These are phyloP conservation scores for Trematosphaeria pertusa DNA, from an alignment of 2,329 filamentous ascomycete species.

Conservation along the genomic window DNA sequence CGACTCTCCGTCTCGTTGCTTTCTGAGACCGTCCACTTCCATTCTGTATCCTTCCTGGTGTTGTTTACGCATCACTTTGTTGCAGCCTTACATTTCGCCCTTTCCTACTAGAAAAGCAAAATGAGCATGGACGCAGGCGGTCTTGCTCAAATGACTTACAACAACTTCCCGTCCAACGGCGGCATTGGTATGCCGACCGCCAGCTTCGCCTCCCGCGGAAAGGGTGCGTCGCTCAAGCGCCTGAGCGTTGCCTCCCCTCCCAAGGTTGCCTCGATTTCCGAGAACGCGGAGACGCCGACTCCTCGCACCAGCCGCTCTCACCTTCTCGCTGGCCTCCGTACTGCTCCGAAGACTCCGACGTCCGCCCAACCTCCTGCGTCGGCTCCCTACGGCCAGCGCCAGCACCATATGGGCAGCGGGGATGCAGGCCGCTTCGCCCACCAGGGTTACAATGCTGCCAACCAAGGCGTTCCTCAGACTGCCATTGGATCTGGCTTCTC, in stretches of 20 bases:
- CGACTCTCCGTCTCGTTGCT: slow-evolving; percentile 21
- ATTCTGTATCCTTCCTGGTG: slow-evolving; percentile 42
- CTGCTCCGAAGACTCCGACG: slow-evolving; percentile 85
- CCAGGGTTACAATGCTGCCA: slow-evolving; percentile 46
- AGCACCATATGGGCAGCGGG: slow-evolving; percentile 54
- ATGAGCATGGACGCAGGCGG: slow-evolving; percentile 90
- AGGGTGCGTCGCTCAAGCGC: slow-evolving; percentile 88
- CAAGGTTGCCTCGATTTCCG: slow-evolving; percentile 72
- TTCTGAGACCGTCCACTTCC: slow-evolving; percentile 30
- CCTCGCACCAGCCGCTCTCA: slow-evolving; percentile 95
- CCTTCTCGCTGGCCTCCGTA: slow-evolving; percentile 89
- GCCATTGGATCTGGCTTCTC: slow-evolving; percentile 63
- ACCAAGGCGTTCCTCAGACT: slow-evolving; percentile 63
- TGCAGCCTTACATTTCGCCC: slow-evolving; percentile 39
- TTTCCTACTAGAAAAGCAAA: slow-evolving; percentile 29
- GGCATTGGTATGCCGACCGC: slow-evolving; percentile 77
- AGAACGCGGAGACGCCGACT: slow-evolving; percentile 73
- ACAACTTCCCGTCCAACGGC: slow-evolving; percentile 67
- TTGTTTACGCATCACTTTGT: slow-evolving; percentile 35
- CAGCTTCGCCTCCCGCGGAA: slow-evolving; percentile 84
- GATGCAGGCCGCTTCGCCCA: slow-evolving; percentile 57
- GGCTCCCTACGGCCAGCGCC: slow-evolving; percentile 65
- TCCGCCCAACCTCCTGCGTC: slow-evolving; percentile 69
- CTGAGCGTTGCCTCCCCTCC: slow-evolving; percentile 77
- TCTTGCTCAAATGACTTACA: slow-evolving; percentile 99